These are phyloP conservation scores for Calonectria pteridis DNA, from an alignment of 2,329 filamentous ascomycete genomes.

Conservation along the genomic window DNA sequence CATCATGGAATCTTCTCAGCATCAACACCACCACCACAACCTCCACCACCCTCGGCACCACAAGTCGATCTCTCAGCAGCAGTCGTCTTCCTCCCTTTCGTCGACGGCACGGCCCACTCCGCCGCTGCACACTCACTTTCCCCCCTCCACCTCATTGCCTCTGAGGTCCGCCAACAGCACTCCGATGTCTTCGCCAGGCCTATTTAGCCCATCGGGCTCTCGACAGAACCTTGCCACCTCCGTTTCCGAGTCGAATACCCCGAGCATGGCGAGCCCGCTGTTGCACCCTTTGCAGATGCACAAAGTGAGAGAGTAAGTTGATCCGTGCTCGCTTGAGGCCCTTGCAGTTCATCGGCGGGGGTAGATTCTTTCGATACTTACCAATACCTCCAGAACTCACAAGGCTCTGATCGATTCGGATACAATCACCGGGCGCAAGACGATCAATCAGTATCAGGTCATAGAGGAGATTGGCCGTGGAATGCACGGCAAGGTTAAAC, in stretches of 20 bases:
- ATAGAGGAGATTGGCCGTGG: constrained; percentile 96
- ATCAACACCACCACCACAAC: constrained; percentile 39
- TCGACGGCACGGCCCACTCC: constrained; percentile 41
- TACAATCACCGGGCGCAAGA: constrained; percentile 88
- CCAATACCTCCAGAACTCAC: constrained; percentile 73
- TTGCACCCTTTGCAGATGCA: constrained; percentile 79
- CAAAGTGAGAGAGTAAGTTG: constrained; percentile 80
- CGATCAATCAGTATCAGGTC: constrained; percentile 98
- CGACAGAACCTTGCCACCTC: constrained; percentile 58
- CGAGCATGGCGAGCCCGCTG: constrained; percentile 68
- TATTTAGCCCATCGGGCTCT: constrained; percentile 67
- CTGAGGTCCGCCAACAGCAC: constrained; percentile 67
- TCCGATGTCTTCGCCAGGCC: constrained; percentile 70
- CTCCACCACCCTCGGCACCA: constrained; percentile 40
- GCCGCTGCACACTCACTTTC: constrained; percentile 49
- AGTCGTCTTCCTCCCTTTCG: constrained; percentile 45
- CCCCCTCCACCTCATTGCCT: constrained; percentile 55
- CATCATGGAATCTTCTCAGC: constrained; percentile 46
- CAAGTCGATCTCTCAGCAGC: constrained; percentile 47
- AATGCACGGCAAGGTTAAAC: constrained; percentile 97
- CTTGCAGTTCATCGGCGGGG: neutral
- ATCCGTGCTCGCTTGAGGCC: constrained; percentile 10
- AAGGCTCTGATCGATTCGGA: constrained; percentile 93
- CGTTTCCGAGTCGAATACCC: constrained; percentile 67
- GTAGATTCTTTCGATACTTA: constrained; percentile 30